Evolutionary conservation across 768 basidiomycete species (phyloP).

Genomic region (Suillus placidus): DNA sequence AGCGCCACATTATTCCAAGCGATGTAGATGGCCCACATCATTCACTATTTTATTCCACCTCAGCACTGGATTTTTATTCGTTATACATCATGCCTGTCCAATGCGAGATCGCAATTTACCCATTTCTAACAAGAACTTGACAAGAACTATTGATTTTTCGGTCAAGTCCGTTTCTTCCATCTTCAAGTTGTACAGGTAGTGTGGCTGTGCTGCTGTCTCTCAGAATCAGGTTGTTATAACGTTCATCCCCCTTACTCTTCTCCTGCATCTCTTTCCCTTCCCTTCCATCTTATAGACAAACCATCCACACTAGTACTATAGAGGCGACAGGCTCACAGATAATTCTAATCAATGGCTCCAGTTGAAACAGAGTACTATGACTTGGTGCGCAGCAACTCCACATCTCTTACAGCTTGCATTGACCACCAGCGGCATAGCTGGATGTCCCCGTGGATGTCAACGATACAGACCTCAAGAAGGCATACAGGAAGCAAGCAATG

Average conservation of each 20-base stretch:
- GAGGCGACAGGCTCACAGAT: constrained; percentile 3
- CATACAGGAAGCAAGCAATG: constrained; percentile 93
- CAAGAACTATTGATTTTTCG: not conserved
- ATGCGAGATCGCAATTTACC: constrained; percentile 1
- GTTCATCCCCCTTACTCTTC: constrained; percentile 10
- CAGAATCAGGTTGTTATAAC: constrained; percentile 1
- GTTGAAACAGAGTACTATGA: constrained; percentile 91
- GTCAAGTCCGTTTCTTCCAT: not conserved
- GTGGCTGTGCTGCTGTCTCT: constrained; percentile 6
- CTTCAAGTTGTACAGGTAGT: not conserved
- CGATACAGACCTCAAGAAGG: constrained; percentile 89
- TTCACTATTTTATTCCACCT: constrained; percentile 26
- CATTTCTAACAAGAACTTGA: not conserved
- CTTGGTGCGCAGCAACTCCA: constrained; percentile 50
- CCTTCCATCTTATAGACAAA: constrained; percentile 4
- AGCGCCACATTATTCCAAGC: not conserved
- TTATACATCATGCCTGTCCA: constrained; percentile 2
- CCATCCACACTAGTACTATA: constrained; percentile 12
- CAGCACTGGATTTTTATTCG: constrained; percentile 23
- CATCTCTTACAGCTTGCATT: not conserved
- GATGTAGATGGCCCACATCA: constrained; percentile 1
- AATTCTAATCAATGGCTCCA: constrained; percentile 62
- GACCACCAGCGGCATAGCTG: constrained; percentile 46
- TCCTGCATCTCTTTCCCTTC: constrained; percentile 13
- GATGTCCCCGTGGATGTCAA: constrained; percentile 72